Conservation (phyloP, 352 stramenopile genomes). For the Globisporangium cystogenes region DNA sequence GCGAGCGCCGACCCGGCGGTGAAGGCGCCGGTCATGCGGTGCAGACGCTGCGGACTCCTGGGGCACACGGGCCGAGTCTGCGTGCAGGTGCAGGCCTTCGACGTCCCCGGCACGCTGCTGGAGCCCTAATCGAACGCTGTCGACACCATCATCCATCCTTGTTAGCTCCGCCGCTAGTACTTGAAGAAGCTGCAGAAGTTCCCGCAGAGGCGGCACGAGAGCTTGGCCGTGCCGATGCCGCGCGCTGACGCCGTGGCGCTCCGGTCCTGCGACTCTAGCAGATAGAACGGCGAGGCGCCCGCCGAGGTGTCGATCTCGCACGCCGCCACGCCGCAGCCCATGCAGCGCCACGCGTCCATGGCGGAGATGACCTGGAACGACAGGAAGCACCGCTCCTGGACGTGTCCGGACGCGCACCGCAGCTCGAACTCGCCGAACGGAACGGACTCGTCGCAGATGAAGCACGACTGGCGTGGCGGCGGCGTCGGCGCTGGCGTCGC, state of each 20-base stretch:
- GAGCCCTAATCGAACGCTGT: neutral
- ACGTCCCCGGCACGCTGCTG: neutral
- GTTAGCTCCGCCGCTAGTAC: conserved; percentile 24
- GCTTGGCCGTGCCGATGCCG: conserved; percentile 16
- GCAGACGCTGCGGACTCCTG: conserved; percentile 5
- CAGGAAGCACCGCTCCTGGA: conserved; percentile 72
- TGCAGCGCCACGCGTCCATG: conserved; percentile 79
- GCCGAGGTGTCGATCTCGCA: conserved; percentile 43
- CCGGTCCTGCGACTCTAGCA: conserved; percentile 26
- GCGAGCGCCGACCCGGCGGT: neutral
- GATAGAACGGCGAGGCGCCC: conserved; percentile 52
- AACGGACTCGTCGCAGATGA: conserved; percentile 59
- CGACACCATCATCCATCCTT: neutral
- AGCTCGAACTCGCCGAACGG: conserved; percentile 61
- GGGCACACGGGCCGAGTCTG: conserved; percentile 6
- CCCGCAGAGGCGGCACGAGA: conserved; percentile 68
- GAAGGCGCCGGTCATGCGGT: neutral
- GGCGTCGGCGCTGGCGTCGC: conserved; percentile 18
- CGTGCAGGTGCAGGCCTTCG: neutral
- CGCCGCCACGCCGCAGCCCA: conserved; percentile 64
- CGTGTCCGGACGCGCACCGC: conserved; percentile 49
- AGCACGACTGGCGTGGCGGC: conserved; percentile 52
- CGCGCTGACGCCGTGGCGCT: conserved; percentile 1
- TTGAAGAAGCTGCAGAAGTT: conserved; percentile 74
- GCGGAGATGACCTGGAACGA: conserved; percentile 61